A percentile compares a stretch with the other conserved stretches of the same genome.
Conservation (phyloP, 495 filamentous ascomycete species). For the Pseudevernia furfuracea region DNA sequence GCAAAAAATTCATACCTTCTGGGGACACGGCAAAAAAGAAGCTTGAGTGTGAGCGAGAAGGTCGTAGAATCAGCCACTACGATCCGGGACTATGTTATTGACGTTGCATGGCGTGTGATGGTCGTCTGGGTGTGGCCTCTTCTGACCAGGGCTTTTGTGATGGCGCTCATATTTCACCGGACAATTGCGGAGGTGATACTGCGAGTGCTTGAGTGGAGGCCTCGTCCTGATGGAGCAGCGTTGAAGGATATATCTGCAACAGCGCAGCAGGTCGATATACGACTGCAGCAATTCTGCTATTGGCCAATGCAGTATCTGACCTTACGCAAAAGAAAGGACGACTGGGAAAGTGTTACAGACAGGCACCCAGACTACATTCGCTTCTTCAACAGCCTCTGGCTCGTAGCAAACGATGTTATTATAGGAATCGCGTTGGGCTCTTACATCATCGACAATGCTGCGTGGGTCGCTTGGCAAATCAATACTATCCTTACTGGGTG, state of each 20-base stretch:
- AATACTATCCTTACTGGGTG: conserved; percentile 69
- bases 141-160: conserved; percentile 62
- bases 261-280: conserved; percentile 97
- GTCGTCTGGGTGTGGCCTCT: conserved; percentile 73
- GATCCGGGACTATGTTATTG: conserved; percentile 63
- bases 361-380: conserved; percentile 98
- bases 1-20: conserved; percentile 81
- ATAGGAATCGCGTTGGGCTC: conserved; percentile 94
- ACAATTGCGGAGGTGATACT: conserved; percentile 73
- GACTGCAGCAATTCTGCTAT: conserved; percentile 96
- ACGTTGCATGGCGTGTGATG: conserved; percentile 62
- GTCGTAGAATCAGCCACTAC: conserved; percentile 91
- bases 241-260: conserved; percentile 94
- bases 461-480: conserved; percentile 76
- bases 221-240: conserved; percentile 69
- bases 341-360: conserved; percentile 93
- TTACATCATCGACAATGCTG: conserved; percentile 92
- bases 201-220: conserved; percentile 78
- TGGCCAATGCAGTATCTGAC: conserved; percentile 97
- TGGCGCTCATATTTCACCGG: conserved; percentile 73
- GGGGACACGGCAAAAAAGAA: conserved; percentile 69
- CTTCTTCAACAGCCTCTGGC: conserved; percentile 98
- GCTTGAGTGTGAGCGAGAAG: conserved; percentile 85
- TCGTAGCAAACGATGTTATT: conserved; percentile 97
- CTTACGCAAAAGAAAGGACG: conserved; percentile 74